phyloP scores from a whole-genome alignment of 2,329 filamentous ascomycete species.

The Sarocladiaceae sp. region DNA sequence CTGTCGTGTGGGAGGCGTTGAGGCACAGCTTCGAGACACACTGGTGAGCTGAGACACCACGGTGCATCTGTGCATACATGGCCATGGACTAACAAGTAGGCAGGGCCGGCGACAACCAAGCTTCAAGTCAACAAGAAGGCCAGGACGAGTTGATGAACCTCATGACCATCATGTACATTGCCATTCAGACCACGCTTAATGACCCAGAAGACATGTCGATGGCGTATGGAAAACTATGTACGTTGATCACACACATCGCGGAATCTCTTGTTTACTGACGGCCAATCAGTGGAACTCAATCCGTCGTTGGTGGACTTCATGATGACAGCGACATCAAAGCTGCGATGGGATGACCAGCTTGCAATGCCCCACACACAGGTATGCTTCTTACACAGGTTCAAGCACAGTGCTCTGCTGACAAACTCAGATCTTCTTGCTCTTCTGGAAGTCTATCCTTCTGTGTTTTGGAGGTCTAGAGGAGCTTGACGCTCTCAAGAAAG shows the following conservation, averaged over 20 bases:
- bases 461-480: constrained; percentile 77
- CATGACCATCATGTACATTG: constrained; percentile 59
- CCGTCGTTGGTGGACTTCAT: constrained; percentile 70
- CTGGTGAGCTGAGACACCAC: constrained; percentile 35
- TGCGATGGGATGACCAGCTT: constrained; percentile 69
- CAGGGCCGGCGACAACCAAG: constrained; percentile 44
- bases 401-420: too few relatives aligned
- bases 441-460: constrained; percentile 89
- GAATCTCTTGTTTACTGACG: background rate
- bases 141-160: constrained; percentile 59
- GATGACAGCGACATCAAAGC: constrained; percentile 61
- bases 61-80: background rate
- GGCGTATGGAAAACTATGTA: constrained; percentile 47
- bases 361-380: constrained; percentile 60
- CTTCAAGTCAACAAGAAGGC: constrained; percentile 40
- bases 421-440: constrained; percentile 66
- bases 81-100: background rate
- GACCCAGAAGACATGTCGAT: constrained; percentile 44
- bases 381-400: too few relatives aligned
- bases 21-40: constrained; percentile 46
- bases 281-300: constrained; percentile 45
- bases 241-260: constrained; percentile 17
- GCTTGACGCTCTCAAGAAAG: constrained; percentile 68
- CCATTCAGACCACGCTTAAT: constrained; percentile 52
- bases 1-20: constrained; percentile 47